Percentiles rank a stretch among this genome's conserved stretches.
These are phyloP conservation scores for Diaporthe vaccinii DNA, from an alignment of 2,329 filamentous ascomycete species.

Conservation along the genomic window DNA sequence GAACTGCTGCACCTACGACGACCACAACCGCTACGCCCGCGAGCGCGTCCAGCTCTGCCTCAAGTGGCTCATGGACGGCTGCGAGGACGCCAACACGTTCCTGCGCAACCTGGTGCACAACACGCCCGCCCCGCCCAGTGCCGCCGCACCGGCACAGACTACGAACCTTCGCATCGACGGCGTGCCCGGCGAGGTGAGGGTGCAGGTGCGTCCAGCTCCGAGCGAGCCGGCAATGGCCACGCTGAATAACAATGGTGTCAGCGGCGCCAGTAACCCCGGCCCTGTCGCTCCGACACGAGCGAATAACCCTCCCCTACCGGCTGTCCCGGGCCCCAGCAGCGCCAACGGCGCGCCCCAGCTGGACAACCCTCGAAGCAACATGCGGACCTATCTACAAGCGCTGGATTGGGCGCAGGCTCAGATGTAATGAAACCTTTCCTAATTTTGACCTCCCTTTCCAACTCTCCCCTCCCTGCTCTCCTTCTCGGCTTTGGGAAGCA, in stretches of 20 bases:
- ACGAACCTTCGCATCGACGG: constrained; percentile 67
- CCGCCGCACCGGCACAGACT: constrained; percentile 44
- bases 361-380: constrained; percentile 37
- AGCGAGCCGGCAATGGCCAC: constrained; percentile 39
- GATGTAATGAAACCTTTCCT: constrained; percentile 24
- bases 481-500: background rate
- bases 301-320: constrained; percentile 8
- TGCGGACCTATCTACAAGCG: constrained; percentile 38
- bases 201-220: constrained; percentile 59
- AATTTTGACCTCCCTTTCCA: background rate
- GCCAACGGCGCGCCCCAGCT: constrained; percentile 17
- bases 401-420: constrained; percentile 41
- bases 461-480: background rate
- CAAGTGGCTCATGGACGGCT: constrained; percentile 85
- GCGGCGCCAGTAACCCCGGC: constrained; percentile 10
- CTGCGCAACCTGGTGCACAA: constrained; percentile 73
- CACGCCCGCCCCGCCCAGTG: constrained; percentile 54
- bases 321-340: constrained; percentile 31
- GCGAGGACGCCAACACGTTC: constrained; percentile 78
- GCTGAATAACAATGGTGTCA: constrained; percentile 31
- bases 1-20: constrained; percentile 91
- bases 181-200: constrained; percentile 68
- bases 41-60: constrained; percentile 91
- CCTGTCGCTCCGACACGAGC: constrained; percentile 21
- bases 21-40: constrained; percentile 93